Conservation (phyloP, 2,329 filamentous ascomycete genomes). For the Pseudogymnoascus sp. region DNA sequence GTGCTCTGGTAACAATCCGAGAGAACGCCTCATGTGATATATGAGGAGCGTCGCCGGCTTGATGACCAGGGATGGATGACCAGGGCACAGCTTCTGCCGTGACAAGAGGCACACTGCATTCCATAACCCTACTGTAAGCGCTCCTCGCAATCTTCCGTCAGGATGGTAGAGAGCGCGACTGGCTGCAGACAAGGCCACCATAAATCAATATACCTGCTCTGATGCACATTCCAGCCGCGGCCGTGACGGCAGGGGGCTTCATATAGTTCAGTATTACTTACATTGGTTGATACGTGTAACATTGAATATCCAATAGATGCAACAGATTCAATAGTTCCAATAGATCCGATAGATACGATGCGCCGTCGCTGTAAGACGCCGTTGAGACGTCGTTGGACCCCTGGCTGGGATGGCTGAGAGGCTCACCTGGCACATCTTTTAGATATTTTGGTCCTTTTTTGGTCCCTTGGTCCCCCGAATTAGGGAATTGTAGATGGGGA, state of each 20-base stretch:
- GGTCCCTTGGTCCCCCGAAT: background rate
- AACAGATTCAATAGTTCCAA: background rate
- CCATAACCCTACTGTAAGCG: background rate
- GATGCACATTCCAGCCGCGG: background rate
- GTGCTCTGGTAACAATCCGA: background rate
- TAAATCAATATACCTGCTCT: background rate
- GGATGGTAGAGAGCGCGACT: background rate
- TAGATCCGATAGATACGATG: background rate
- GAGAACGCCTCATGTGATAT: background rate
- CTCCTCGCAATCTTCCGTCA: background rate
- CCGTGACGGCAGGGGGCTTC: background rate
- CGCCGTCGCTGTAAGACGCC: background rate
- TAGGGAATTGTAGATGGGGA: background rate
- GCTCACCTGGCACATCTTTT: background rate
- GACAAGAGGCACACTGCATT: background rate
- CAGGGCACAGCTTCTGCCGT: background rate
- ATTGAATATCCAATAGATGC: background rate
- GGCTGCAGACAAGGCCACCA: background rate
- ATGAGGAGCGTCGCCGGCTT: background rate
- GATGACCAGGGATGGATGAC: background rate
- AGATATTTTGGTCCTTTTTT: background rate
- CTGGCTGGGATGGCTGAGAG: conserved; percentile 3
- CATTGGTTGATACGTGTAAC: conserved; percentile 2
- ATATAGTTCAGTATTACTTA: background rate
- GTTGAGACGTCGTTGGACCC: background rate